These are phyloP conservation scores for Colletotrichum navitas DNA, from an alignment of 2,329 filamentous ascomycete genomes.

Conservation along the genomic window DNA sequence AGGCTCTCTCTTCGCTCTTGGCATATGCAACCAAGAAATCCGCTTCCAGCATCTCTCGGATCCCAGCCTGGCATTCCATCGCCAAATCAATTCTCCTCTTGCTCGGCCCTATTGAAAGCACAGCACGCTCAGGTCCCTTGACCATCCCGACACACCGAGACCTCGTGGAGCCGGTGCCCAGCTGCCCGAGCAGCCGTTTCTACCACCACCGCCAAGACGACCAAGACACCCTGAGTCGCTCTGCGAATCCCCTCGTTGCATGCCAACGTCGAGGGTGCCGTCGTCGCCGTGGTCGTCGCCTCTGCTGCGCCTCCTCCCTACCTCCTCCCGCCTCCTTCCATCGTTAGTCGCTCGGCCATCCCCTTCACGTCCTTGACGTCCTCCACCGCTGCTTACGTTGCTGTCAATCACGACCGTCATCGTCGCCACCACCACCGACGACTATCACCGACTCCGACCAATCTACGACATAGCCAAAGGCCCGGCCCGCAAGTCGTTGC, in stretches of 20 bases:
- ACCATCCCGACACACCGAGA: conserved; percentile 36
- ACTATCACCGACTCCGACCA: conserved; percentile 37
- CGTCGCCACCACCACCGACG: conserved; percentile 47
- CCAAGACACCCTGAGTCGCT: conserved; percentile 18
- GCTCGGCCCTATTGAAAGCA: conserved; percentile 25
- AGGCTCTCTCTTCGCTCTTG: conserved; percentile 43
- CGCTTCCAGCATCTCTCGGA: conserved; percentile 42
- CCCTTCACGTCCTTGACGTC: conserved; percentile 44
- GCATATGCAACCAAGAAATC: conserved; percentile 44
- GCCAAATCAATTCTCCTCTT: conserved; percentile 41
- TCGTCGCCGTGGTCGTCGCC: conserved; percentile 39
- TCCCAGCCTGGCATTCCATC: conserved; percentile 42
- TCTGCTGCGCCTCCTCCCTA: conserved; percentile 38
- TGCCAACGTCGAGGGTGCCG: conserved; percentile 25
- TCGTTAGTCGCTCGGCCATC: conserved; percentile 31
- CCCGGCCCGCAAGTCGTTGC: conserved; percentile 46
- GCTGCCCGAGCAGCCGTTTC: conserved; percentile 21
- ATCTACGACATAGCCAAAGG: conserved; percentile 40
- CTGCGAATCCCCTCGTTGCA: not conserved
- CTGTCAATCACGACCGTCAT: not conserved
- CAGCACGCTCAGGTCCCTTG: conserved; percentile 32
- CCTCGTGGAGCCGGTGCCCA: conserved; percentile 39
- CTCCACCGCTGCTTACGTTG: conserved; percentile 38
- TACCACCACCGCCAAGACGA: conserved; percentile 3
- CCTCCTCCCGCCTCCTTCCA: conserved; percentile 44